These are phyloP conservation scores for Berkeleyomyces basicola DNA, from an alignment of 2,329 filamentous ascomycete genomes.

Conservation along the genomic window DNA sequence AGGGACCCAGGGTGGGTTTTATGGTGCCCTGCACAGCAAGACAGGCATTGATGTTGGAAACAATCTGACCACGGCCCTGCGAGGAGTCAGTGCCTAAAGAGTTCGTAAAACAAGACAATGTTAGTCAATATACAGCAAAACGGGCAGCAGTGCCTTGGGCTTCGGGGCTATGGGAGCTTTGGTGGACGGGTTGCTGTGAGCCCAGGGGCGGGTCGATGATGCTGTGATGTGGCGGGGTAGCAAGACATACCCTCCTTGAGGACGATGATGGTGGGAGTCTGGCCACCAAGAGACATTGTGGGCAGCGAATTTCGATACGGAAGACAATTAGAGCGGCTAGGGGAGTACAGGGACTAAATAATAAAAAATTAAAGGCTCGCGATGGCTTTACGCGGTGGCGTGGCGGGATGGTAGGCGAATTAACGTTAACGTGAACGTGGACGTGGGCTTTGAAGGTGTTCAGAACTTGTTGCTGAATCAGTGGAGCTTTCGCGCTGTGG, in stretches of 20 bases:
- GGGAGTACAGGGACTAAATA: neutral
- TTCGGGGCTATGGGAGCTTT: neutral
- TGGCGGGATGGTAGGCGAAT: conserved; percentile 8
- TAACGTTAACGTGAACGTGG: neutral
- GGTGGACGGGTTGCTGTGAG: neutral
- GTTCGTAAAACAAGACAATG: neutral
- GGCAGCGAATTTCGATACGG: conserved; percentile 2
- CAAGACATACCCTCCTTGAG: conserved; percentile 73
- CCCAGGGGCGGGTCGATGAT: conserved; percentile 16
- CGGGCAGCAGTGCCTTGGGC: neutral
- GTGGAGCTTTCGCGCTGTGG: conserved; percentile 7
- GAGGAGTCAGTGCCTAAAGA: conserved; percentile 79
- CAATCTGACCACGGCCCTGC: conserved; percentile 88
- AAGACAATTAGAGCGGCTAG: conserved; percentile 7
- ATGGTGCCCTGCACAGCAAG: conserved; percentile 90
- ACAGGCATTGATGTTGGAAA: conserved; percentile 98
- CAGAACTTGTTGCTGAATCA: conserved; percentile 7
- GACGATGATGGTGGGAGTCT: conserved; percentile 95
- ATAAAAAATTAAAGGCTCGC: conserved; percentile 3
- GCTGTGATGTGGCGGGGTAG: conserved; percentile 23
- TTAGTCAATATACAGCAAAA: neutral
- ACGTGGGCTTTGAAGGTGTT: conserved; percentile 9
- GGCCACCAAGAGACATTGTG: conserved; percentile 88
- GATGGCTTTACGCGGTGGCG: conserved; percentile 11
- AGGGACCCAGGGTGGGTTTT: conserved; percentile 88